Percentiles rank a stretch among this genome's conserved stretches.
Evolutionary conservation across 2,329 filamentous ascomycete genomes (phyloP).

Genomic region (Pseudogymnoascus sp.): DNA sequence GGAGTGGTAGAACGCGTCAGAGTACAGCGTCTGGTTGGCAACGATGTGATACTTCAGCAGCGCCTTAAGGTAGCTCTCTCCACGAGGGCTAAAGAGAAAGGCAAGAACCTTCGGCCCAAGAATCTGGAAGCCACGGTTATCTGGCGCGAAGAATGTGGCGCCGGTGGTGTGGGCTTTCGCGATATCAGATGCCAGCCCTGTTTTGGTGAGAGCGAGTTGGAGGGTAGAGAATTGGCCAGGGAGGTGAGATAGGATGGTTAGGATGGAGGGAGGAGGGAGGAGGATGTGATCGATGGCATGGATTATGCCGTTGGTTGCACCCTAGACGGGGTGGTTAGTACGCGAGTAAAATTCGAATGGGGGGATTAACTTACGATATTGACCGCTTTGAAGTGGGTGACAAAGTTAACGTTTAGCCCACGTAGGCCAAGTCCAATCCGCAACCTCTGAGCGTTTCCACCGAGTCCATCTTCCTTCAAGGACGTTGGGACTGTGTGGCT

Average conservation of each 20-base stretch:
- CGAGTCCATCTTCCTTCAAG: slow-evolving; percentile 53
- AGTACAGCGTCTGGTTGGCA: slow-evolving; percentile 70
- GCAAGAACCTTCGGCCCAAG: slow-evolving; percentile 69
- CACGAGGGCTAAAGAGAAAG: slow-evolving; percentile 77
- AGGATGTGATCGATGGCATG: slow-evolving; percentile 71
- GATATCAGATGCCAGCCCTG: slow-evolving; percentile 59
- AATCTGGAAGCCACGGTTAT: slow-evolving; percentile 71
- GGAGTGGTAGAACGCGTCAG: slow-evolving; percentile 65
- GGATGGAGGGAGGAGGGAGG: slow-evolving; percentile 63
- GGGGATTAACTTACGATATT: slow-evolving; percentile 54
- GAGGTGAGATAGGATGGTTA: slow-evolving; percentile 57
- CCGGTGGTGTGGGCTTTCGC: slow-evolving; percentile 51
- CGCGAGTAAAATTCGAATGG: not conserved
- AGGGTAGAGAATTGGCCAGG: slow-evolving; percentile 74
- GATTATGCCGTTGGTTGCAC: slow-evolving; percentile 72
- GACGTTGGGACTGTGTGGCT: slow-evolving; percentile 70
- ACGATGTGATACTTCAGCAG: slow-evolving; percentile 75
- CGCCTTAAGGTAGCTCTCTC: slow-evolving; percentile 69
- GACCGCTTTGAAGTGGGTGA: slow-evolving; percentile 60
- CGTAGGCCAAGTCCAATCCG: slow-evolving; percentile 56
- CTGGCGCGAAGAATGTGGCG: slow-evolving; percentile 74
- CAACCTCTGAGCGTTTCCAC: slow-evolving; percentile 59
- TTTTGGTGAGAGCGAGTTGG: slow-evolving; percentile 66
- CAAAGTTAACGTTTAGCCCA: slow-evolving; percentile 71
- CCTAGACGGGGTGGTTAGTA: slow-evolving; percentile 35